Evolutionary conservation across 768 basidiomycete species (phyloP), one percentile per base, ranked within the genome.

Genomic region (Candolleomyces efflorescens): DNA sequence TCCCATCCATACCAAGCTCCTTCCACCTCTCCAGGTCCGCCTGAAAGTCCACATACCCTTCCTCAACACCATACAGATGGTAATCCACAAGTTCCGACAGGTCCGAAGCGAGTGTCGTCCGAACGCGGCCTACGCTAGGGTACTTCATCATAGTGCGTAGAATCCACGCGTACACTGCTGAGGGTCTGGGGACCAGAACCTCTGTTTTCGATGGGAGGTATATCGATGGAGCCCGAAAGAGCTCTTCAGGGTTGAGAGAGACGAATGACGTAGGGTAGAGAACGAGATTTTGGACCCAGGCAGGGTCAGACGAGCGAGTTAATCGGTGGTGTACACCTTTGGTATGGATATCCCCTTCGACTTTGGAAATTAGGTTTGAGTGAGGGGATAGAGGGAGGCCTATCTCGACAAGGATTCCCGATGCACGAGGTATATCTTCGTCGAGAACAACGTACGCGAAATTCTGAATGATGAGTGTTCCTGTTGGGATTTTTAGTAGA

Each of bases 11-110:
- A 23, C 62, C 53, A 55, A 64, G 37, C 22, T 39, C 58, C 50
- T 69, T 63, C 56, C 67, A 70, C 20, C 57, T 47, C 36, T 62
- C 68, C 7, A 68, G 70, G 51, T 71, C 64, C n/a, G 68, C 66
- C 11, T 55, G 24, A n/a, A 59, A 53, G 56, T 70, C 67, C n/a
- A 72, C 64, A 60, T 65, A 73, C 18, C 71, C 71, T 22, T 59
- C 64, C 47, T 60, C 39, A 13, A 75, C 63, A n/a, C 62, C 59
- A 15, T 63, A 65, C 5, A 75, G 59, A 57, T 70, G 45, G 59
- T 73, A 74, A 10, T 68, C 69, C 43, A 73, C 62, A 46, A 76
- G 69, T 59, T 71, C 66, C 37, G 69, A 72, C 17, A 73, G 63
- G 44, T 75, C 67, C 41, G 69, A 72, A 46, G 47, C 54, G 50